Evolutionary conservation across 495 filamentous ascomycete genomes (phyloP).

Genomic region (Xylaria longipes): DNA sequence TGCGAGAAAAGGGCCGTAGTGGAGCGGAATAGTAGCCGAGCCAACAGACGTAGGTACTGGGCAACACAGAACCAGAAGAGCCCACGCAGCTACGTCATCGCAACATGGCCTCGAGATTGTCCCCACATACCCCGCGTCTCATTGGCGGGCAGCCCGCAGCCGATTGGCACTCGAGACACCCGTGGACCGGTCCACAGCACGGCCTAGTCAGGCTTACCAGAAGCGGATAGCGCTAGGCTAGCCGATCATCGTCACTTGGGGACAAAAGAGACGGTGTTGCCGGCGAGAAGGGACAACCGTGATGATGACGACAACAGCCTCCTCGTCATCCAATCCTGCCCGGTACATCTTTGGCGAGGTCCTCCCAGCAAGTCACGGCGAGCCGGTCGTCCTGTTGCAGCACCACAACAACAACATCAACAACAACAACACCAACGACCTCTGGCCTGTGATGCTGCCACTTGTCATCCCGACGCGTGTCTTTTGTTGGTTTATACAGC

Average conservation of each 20-base stretch:
- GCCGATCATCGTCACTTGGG: not conserved
- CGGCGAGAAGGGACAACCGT: not conserved
- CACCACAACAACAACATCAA: slow-evolving; percentile 14
- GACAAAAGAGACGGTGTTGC: not conserved
- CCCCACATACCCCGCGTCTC: not conserved
- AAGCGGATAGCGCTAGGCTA: slow-evolving; percentile 14
- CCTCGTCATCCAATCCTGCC: not conserved
- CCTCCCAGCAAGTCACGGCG: not conserved
- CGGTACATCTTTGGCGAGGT: slow-evolving; percentile 6
- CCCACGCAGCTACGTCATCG: slow-evolving; percentile 11
- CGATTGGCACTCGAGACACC: not conserved
- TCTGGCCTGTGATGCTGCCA: slow-evolving; percentile 23
- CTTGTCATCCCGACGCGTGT: slow-evolving; percentile 18
- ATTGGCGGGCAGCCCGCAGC: not conserved
- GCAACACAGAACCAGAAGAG: not conserved
- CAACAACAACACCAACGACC: slow-evolving; percentile 1
- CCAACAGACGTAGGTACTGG: not conserved
- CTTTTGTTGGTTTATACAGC: not conserved
- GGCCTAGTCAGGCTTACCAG: not conserved
- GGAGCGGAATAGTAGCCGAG: not conserved
- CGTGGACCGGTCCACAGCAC: not conserved
- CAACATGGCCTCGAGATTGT: not conserved
- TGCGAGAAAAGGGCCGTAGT: not conserved
- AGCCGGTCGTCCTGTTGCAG: not conserved
- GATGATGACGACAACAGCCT: slow-evolving; percentile 23